Percentiles rank a stretch among this genome's conserved stretches.
These are phyloP conservation scores for Crucibulum laeve DNA, from an alignment of 768 basidiomycete species.

Conservation along the genomic window DNA sequence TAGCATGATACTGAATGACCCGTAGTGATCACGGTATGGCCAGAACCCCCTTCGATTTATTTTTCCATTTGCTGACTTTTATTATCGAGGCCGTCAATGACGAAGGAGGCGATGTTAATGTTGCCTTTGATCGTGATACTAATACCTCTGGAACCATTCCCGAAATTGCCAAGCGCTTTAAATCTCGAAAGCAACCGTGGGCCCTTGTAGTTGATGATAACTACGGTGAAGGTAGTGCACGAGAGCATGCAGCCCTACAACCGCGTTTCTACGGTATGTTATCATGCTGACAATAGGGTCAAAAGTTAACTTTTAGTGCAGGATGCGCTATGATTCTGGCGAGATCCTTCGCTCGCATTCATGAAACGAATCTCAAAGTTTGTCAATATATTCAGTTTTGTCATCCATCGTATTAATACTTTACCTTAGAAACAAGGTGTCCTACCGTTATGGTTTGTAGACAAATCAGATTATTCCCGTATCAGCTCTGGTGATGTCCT, in stretches of 20 bases:
- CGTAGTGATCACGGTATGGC: conserved; percentile 75
- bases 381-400: conserved; percentile 8
- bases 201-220: conserved; percentile 93
- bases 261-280: conserved; percentile 84
- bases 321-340: conserved; percentile 88
- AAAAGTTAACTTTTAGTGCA: conserved; percentile 15
- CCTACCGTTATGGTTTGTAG: conserved; percentile 89
- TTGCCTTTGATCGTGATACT: conserved; percentile 76
- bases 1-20: not conserved
- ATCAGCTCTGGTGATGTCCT: conserved; percentile 82
- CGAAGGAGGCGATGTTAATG: conserved; percentile 90
- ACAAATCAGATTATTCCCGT: conserved; percentile 80
- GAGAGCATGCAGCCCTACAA: conserved; percentile 96
- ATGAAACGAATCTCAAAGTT: conserved; percentile 96
- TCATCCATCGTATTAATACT: not conserved
- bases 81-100: conserved; percentile 78
- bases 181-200: conserved; percentile 83
- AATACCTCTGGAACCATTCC: conserved; percentile 78
- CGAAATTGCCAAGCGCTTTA: conserved; percentile 84
- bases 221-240: conserved; percentile 96
- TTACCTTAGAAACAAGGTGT: conserved; percentile 88
- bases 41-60: not conserved
- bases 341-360: conserved; percentile 94
- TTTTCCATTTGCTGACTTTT: conserved; percentile 1
- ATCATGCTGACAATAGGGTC: not conserved